These are phyloP conservation scores for Taiozyma sp. DNA, from an alignment of 1,139 yeast genomes.

Conservation along the genomic window DNA sequence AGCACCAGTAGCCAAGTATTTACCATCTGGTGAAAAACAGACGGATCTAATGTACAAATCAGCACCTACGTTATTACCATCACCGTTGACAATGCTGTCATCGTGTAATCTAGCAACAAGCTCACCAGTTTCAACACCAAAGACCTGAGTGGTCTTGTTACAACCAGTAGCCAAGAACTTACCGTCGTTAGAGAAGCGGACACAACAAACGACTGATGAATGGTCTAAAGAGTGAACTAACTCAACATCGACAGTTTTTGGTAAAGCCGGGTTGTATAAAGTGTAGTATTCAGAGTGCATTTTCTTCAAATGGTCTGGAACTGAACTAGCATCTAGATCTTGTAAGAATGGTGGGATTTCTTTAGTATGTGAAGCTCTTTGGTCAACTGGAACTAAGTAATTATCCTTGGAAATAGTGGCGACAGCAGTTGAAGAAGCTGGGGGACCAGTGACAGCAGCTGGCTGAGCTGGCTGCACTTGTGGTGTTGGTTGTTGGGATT, in stretches of 20 bases:
- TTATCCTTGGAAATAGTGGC: constrained; percentile 22
- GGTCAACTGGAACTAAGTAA: constrained; percentile 33
- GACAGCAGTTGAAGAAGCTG: constrained; percentile 20
- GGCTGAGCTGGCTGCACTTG: constrained; percentile 6
- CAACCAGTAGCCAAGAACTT: constrained; percentile 95
- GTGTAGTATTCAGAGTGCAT: constrained; percentile 86
- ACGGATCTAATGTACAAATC: constrained; percentile 93
- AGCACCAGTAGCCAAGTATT: constrained; percentile 94
- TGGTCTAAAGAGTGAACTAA: constrained; percentile 88
- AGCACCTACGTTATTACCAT: constrained; percentile 34
- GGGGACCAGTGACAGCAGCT: constrained; percentile 13
- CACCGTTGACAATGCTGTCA: constrained; percentile 45
- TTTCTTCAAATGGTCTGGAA: constrained; percentile 75
- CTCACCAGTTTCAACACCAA: constrained; percentile 89
- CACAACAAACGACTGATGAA: constrained; percentile 94
- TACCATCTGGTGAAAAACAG: constrained; percentile 96
- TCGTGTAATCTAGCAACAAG: constrained; percentile 83
- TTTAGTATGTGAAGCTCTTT: constrained; percentile 55
- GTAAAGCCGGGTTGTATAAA: constrained; percentile 84
- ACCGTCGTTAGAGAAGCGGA: constrained; percentile 88
- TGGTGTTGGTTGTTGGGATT: constrained; percentile 11
- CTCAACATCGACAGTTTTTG: constrained; percentile 73
- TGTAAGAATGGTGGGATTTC: constrained; percentile 78
- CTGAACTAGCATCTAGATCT: constrained; percentile 74
- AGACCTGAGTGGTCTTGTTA: constrained; percentile 93